Conservation (phyloP, 257 asterid species). For the Asclepias syriaca region DNA sequence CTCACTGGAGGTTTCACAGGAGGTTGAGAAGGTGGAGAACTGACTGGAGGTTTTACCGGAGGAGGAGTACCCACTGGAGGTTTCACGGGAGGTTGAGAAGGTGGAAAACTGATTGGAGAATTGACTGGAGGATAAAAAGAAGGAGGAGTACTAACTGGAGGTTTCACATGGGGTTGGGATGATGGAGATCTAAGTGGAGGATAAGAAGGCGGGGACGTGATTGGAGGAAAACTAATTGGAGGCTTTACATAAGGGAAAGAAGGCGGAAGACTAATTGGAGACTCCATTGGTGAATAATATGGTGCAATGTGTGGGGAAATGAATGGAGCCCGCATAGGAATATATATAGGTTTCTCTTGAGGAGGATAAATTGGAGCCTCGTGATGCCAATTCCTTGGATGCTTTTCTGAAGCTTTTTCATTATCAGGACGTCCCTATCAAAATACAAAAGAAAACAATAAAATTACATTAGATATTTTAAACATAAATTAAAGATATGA, state of each 20-base stretch:
- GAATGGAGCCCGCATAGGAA: neutral
- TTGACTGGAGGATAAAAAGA: no score
- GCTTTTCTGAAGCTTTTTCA: neutral
- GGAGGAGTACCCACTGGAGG: no score
- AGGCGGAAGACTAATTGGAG: no score
- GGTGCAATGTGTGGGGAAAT: conserved; percentile 1
- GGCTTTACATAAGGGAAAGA: no score
- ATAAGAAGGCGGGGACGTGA: no score
- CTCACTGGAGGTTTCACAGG: no score
- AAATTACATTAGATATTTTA: neutral
- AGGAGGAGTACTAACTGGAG: neutral
- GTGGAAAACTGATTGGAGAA: no score
- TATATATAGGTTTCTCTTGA: neutral
- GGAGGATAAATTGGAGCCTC: neutral
- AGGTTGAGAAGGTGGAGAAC: no score
- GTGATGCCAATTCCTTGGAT: neutral
- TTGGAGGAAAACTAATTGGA: neutral
- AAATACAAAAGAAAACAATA: neutral
- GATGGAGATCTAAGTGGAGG: neutral
- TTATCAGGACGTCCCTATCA: neutral
- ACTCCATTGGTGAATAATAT: neutral
- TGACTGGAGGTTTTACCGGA: no score
- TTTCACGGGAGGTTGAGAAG: no score
- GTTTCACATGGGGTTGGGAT: neutral
- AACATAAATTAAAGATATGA: no score